Evolutionary conservation across 192 early-diverging fungal species (phyloP).

Genomic region (Linnemannia zychae): DNA sequence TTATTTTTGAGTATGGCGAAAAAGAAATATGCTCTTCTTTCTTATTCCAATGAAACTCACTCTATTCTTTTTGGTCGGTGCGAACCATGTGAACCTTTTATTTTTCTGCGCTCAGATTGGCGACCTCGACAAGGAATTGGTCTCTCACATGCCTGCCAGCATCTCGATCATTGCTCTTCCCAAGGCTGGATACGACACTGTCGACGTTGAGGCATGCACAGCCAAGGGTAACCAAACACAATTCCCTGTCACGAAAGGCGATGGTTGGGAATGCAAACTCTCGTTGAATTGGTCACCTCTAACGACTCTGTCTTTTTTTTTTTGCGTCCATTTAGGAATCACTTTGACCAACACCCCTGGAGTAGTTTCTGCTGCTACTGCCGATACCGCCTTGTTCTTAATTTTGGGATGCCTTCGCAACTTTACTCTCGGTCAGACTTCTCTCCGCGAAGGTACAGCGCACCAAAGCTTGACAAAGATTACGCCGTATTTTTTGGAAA

Average conservation of each 20-base stretch:
- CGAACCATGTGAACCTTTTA: slow-evolving; percentile 15
- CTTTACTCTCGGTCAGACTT: slow-evolving; percentile 41
- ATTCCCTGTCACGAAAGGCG: too few species aligned
- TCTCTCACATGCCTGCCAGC: slow-evolving; percentile 22
- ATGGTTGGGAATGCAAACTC: too few species aligned
- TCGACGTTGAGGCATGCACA: slow-evolving; percentile 58
- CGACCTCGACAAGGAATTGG: slow-evolving; percentile 1
- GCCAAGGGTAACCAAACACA: slow-evolving; percentile 32
- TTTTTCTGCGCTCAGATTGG: background rate
- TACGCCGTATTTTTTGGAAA: background rate
- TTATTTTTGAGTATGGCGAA: background rate
- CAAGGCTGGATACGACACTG: slow-evolving; percentile 55
- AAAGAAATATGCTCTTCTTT: background rate
- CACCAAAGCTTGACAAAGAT: background rate
- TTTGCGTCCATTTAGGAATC: slow-evolving; percentile 36
- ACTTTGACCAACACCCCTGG: slow-evolving; percentile 61
- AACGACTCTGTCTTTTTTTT: background rate
- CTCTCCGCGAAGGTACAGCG: slow-evolving; percentile 55
- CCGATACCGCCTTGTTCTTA: slow-evolving; percentile 62
- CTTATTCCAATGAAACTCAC: background rate
- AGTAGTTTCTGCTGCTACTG: slow-evolving; percentile 56
- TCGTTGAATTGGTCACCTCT: background rate
- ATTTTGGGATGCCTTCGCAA: slow-evolving; percentile 65
- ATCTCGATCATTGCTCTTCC: slow-evolving; percentile 38
- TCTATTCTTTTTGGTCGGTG: slow-evolving; percentile 1